Evolutionary conservation across 495 filamentous ascomycete species (phyloP).

Genomic region (Penicillium soppii): DNA sequence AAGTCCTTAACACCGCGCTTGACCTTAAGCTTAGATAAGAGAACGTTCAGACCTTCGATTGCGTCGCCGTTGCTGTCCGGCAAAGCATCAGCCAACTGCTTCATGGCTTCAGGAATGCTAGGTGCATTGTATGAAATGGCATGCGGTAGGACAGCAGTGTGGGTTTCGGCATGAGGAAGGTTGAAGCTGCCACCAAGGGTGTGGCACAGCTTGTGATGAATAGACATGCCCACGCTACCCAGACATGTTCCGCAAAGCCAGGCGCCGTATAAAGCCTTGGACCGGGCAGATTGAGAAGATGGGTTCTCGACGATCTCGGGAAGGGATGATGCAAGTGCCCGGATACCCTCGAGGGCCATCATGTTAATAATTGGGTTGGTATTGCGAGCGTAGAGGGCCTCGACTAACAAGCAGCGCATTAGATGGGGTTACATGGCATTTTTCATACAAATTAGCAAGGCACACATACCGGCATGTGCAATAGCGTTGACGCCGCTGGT

Average conservation of each 20-base stretch:
- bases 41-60: constrained; percentile 59
- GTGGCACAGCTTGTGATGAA: constrained; percentile 73
- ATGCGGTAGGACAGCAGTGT: constrained; percentile 66
- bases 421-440: not conserved
- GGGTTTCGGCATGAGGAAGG: constrained; percentile 68
- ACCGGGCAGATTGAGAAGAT: constrained; percentile 48
- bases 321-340: constrained; percentile 53
- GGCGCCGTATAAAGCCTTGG: constrained; percentile 62
- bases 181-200: constrained; percentile 67
- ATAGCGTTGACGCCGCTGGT: constrained; percentile 71
- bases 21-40: constrained; percentile 56
- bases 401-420: constrained; percentile 36
- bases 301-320: constrained; percentile 55
- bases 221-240: constrained; percentile 65
- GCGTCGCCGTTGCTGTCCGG: constrained; percentile 61
- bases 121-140: constrained; percentile 69
- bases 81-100: constrained; percentile 54
- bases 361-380: constrained; percentile 59
- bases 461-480: constrained; percentile 57
- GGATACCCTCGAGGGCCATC: constrained; percentile 57
- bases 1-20: constrained; percentile 57
- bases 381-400: constrained; percentile 66
- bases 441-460: not conserved
- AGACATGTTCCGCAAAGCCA: constrained; percentile 66
- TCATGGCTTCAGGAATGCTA: constrained; percentile 57